These are phyloP conservation scores for Tricholoma sp. DNA, from an alignment of 768 basidiomycete genomes.

Conservation along the genomic window DNA sequence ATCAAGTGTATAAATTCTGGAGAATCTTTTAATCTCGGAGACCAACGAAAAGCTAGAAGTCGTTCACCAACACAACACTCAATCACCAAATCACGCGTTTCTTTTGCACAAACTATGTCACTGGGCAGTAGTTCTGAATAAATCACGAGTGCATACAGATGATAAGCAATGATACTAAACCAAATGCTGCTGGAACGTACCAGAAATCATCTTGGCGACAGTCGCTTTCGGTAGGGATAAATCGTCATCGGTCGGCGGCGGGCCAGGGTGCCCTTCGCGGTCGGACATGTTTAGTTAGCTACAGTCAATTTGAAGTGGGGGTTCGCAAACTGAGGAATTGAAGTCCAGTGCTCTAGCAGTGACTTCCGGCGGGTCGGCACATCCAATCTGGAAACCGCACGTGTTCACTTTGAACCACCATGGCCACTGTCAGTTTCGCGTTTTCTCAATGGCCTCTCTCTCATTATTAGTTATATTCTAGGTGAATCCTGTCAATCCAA, in stretches of 20 bases:
- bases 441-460: slow-evolving; percentile 1
- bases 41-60: slow-evolving; percentile 5
- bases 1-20: slow-evolving; percentile 98
- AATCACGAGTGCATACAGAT: slow-evolving; percentile 3
- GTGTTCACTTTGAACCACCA: slow-evolving; percentile 42
- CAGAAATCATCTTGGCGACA: slow-evolving; percentile 93
- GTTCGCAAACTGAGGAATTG: neutral
- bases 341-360: too few species aligned
- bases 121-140: slow-evolving; percentile 77
- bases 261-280: slow-evolving; percentile 68
- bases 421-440: slow-evolving; percentile 54
- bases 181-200: slow-evolving; percentile 35
- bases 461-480: slow-evolving; percentile 21
- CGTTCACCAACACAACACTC: slow-evolving; percentile 99
- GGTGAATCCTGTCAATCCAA: slow-evolving; percentile 95
- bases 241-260: slow-evolving; percentile 79
- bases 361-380: too few species aligned
- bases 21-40: slow-evolving; percentile 3
- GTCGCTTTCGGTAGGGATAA: slow-evolving; percentile 95
- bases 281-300: slow-evolving; percentile 67
- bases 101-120: slow-evolving; percentile 88
- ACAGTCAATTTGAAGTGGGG: neutral
- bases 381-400: too few species aligned
- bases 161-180: slow-evolving; percentile 1
- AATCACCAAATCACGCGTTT: slow-evolving; percentile 94